A percentile compares a stretch with the other conserved stretches of the same genome.
Evolutionary conservation across 805 yeast genomes (phyloP).

Genomic region (Yamadazyma nakazawae): DNA sequence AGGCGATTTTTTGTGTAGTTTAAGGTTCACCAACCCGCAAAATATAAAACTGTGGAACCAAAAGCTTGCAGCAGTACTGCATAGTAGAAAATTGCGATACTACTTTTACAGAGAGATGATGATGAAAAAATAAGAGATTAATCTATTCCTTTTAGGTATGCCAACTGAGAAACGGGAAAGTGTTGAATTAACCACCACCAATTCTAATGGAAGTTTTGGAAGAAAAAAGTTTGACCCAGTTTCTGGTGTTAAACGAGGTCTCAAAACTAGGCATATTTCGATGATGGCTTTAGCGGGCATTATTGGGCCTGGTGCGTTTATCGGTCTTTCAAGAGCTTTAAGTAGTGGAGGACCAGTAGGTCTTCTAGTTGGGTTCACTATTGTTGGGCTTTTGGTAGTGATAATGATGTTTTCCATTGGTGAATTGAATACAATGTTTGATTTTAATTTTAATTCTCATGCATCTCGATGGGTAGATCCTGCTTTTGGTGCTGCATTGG

Average conservation of each 20-base stretch:
- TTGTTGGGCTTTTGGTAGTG: constrained; percentile 45
- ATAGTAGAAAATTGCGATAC: constrained; percentile 1
- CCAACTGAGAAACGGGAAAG: constrained; percentile 1
- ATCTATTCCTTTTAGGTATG: background rate
- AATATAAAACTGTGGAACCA: constrained; percentile 1
- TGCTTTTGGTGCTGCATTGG: constrained; percentile 35
- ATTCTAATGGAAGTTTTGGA: background rate
- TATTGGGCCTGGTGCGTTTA: constrained; percentile 52
- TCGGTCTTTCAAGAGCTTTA: constrained; percentile 51
- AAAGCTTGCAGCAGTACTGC: background rate
- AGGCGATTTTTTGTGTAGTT: background rate
- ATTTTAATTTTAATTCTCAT: constrained; percentile 41
- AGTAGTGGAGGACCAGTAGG: constrained; percentile 43
- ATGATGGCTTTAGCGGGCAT: constrained; percentile 25
- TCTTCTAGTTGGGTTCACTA: constrained; percentile 45
- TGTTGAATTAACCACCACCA: background rate
- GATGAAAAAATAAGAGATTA: background rate
- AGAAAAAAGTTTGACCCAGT: constrained; percentile 17
- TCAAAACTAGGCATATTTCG: constrained; percentile 19
- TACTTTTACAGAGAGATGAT: background rate
- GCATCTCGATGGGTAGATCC: constrained; percentile 40
- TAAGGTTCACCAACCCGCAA: background rate
- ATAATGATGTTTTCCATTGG: constrained; percentile 40
- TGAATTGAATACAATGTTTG: constrained; percentile 37
- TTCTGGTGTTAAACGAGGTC: constrained; percentile 46